Evolutionary conservation across 352 stramenopile genomes (phyloP).

Genomic region (Phytophthora sp.): DNA sequence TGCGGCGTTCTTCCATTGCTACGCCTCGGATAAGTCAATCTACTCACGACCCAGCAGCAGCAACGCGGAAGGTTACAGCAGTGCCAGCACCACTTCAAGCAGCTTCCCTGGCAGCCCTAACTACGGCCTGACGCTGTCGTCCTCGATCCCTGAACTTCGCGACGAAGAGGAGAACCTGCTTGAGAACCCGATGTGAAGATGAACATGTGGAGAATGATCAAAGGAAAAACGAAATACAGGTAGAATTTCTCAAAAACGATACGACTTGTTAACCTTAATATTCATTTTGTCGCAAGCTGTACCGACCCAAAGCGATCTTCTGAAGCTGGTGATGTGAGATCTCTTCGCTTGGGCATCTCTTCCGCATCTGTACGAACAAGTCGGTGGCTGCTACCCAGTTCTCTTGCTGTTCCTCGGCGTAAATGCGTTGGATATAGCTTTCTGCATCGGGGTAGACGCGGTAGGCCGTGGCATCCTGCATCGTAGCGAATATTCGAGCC

Average conservation of each 20-base stretch:
- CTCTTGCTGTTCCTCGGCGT: constrained; percentile 64
- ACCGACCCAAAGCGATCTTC: constrained; percentile 70
- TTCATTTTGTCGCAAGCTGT: constrained; percentile 49
- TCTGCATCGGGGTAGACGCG: constrained; percentile 53
- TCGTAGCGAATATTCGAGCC: constrained; percentile 72
- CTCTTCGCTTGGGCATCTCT: constrained; percentile 56
- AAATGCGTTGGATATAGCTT: constrained; percentile 83
- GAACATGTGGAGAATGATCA: not conserved
- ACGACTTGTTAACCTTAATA: constrained; percentile 20
- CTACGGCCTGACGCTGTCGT: constrained; percentile 39
- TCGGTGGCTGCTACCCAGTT: constrained; percentile 73
- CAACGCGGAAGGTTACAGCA: constrained; percentile 33
- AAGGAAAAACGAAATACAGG: constrained; percentile 1
- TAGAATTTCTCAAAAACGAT: not conserved
- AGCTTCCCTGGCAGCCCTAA: constrained; percentile 39
- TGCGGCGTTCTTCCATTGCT: constrained; percentile 76
- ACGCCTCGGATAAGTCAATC: constrained; percentile 81
- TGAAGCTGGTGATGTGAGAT: constrained; percentile 54
- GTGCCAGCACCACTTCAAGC: constrained; percentile 39
- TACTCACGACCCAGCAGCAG: constrained; percentile 36
- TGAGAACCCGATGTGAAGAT: constrained; percentile 42
- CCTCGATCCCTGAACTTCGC: constrained; percentile 38
- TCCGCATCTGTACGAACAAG: constrained; percentile 80
- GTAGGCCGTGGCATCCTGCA: constrained; percentile 58
- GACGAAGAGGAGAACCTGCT: constrained; percentile 67